Base-by-base conservation (phyloP, 108 stramenopile genomes). In the Skeletonema costatum region DNA sequence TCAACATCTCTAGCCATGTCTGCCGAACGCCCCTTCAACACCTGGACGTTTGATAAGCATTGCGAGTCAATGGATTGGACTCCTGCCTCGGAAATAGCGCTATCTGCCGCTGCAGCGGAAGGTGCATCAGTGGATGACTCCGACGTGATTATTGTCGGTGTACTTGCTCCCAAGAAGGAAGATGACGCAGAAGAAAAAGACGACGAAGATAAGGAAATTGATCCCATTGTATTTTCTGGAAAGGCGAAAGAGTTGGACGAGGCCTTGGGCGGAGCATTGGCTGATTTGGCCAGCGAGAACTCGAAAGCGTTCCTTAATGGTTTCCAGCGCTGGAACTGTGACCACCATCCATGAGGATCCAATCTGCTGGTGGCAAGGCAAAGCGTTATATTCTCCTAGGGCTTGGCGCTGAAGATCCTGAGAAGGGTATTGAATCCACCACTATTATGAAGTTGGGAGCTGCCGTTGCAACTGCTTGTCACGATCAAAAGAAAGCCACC, bases 261-360 rank as follows among this genome's bases (percentile, higher is more conserved):
- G 51, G 68, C 66, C 2, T 48, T 93, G 14, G 89, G 82, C 56
- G 94, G 92, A 30, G 81, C 88, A 14, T 62, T 96, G 64, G 71
- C 88, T 7, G 85, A 84, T 50, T 66, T 93, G 70, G 80, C 93
- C 60, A 51, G 63, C 16, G 91, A 93, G 60, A 92, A 96, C 78
- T 70, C 73, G 61, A 93, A 96, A 64, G 83, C 81, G 32, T 96
- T 96, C 76, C 87, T 89, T 71, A 88, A 92, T 66, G 95, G 95
- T 12, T 12, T 90, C 89, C 11, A 70, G 59, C 32, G 91, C 86
- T 30, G 95, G 95, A 8, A 74, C 81, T n/a, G 77, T 80, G 33
- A 89, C 88, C 88, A 11, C 91, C 94, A 46, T 81, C 85, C 19
- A 21, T 88, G 35, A 87, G 92, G 25, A 67, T 90, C 32, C 64